A percentile compares a stretch with the other conserved stretches of the same genome.
Conservation (phyloP, 2,329 filamentous ascomycete species). For the Fusarium domesticum region DNA sequence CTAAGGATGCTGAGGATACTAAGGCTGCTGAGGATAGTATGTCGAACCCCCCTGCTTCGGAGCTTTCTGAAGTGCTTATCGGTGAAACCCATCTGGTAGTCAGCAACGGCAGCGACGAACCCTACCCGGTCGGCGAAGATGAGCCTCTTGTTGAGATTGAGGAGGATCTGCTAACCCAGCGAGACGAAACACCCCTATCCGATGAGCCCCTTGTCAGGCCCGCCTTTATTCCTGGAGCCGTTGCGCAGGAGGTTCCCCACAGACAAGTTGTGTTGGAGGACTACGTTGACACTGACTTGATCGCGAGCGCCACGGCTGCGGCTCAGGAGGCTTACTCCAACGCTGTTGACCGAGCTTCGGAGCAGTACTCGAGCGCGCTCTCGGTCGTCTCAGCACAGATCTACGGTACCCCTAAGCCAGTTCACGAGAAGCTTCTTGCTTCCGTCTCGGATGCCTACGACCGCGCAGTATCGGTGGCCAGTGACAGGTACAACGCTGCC, state of each 20-base stretch:
- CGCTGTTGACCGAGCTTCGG: slow-evolving; percentile 63
- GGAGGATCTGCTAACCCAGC: slow-evolving; percentile 21
- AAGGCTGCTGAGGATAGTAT: slow-evolving; percentile 19
- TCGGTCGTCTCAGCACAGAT: slow-evolving; percentile 66
- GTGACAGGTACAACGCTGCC: slow-evolving; percentile 54
- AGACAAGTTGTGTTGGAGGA: slow-evolving; percentile 51
- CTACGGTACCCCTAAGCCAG: slow-evolving; percentile 65
- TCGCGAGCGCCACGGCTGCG: slow-evolving; percentile 40
- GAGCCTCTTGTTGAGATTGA: slow-evolving; percentile 29
- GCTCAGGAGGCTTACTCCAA: slow-evolving; percentile 60
- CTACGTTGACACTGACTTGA: slow-evolving; percentile 37
- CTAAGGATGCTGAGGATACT: slow-evolving; percentile 7
- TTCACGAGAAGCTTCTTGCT: slow-evolving; percentile 65
- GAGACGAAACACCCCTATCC: slow-evolving; percentile 23
- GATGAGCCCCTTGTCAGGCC: slow-evolving; percentile 42
- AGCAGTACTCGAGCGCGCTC: slow-evolving; percentile 65
- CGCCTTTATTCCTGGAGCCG: slow-evolving; percentile 47
- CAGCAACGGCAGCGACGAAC: slow-evolving; percentile 29
- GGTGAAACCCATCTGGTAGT: slow-evolving; percentile 23
- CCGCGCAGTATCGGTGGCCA: slow-evolving; percentile 60
- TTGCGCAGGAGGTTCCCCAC: slow-evolving; percentile 48
- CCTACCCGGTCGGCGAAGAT: slow-evolving; percentile 23
- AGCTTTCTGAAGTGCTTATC: slow-evolving; percentile 27
- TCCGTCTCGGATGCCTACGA: slow-evolving; percentile 69
- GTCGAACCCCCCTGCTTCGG: slow-evolving; percentile 25